Percentiles rank a stretch among this genome's conserved stretches.
Evolutionary conservation across 495 filamentous ascomycete species (phyloP).

Genomic region (Talaromyces liani): DNA sequence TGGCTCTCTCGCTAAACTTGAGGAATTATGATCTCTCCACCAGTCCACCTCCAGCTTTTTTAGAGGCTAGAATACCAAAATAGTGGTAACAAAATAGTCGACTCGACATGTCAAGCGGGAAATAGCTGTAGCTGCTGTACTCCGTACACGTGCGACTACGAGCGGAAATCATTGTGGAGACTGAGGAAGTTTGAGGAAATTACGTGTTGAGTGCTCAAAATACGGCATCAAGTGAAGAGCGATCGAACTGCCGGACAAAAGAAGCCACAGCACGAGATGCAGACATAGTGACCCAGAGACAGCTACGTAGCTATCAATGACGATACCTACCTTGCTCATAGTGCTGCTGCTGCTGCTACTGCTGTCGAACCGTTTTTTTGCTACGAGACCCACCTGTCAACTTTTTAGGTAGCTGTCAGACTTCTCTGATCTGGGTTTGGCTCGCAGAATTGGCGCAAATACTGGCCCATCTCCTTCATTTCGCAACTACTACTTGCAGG

Average conservation of each 20-base stretch:
- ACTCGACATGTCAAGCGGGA: background rate
- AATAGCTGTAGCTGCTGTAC: background rate
- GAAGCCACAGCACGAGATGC: background rate
- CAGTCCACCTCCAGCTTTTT: background rate
- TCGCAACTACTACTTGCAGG: background rate
- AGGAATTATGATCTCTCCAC: background rate
- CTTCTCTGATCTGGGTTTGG: conserved; percentile 1
- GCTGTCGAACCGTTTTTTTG: background rate
- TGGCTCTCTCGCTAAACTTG: background rate
- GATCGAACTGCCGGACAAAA: background rate
- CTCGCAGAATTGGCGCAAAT: background rate
- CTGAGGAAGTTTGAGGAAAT: background rate
- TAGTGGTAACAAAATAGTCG: background rate
- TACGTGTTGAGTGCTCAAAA: background rate
- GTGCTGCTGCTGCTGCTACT: background rate
- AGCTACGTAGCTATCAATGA: background rate
- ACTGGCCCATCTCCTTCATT: conserved; percentile 1
- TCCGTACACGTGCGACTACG: background rate
- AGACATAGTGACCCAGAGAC: background rate
- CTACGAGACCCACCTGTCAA: conserved; percentile 4
- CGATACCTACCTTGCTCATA: background rate
- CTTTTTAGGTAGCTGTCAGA: background rate
- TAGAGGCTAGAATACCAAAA: background rate
- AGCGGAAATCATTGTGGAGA: background rate
- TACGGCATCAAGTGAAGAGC: background rate